These are phyloP conservation scores for Sapria himalayana DNA, from an alignment of 345 rosid species.

Conservation along the genomic window DNA sequence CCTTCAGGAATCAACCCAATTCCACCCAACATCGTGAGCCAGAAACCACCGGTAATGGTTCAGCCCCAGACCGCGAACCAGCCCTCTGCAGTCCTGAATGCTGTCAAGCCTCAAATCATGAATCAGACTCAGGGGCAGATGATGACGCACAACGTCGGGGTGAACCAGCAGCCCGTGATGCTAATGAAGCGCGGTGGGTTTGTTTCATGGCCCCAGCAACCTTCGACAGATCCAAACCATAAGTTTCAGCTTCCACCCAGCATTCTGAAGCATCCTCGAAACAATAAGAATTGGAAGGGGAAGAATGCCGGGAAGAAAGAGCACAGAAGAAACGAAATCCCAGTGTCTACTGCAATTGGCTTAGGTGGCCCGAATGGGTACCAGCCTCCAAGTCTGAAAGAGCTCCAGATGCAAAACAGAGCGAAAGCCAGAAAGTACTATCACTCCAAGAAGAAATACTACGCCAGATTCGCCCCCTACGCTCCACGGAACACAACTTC, in stretches of 20 bases:
- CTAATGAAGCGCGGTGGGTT: conserved; percentile 30
- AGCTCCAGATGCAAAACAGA: conserved; percentile 59
- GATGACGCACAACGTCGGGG: conserved; percentile 11
- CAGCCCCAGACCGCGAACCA: conserved; percentile 15
- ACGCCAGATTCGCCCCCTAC: conserved; percentile 57
- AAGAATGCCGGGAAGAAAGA: conserved; percentile 28
- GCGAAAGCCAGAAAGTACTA: conserved; percentile 58
- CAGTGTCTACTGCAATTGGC: conserved; percentile 11
- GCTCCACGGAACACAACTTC: conserved; percentile 91
- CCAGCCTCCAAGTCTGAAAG: conserved; percentile 65
- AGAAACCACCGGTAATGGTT: conserved; percentile 18
- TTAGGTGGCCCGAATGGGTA: conserved; percentile 24
- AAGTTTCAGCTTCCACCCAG: conserved; percentile 16
- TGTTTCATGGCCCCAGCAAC: conserved; percentile 14
- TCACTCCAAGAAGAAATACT: conserved; percentile 37
- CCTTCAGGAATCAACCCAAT: conserved; percentile 24
- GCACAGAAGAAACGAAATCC: conserved; percentile 27
- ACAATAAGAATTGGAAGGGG: conserved; percentile 51
- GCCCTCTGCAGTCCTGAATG: conserved; percentile 9
- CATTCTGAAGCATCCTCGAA: no score
- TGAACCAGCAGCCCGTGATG: conserved; percentile 25
- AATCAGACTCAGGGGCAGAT: conserved; percentile 15
- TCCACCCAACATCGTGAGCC: conserved; percentile 23
- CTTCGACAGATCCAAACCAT: conserved; percentile 10
- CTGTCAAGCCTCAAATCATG: conserved; percentile 16